Evolutionary conservation across 2,329 filamentous ascomycete genomes (phyloP), one percentile per base, ranked within the genome.

Genomic region (Chaetoscypha palmicola): DNA sequence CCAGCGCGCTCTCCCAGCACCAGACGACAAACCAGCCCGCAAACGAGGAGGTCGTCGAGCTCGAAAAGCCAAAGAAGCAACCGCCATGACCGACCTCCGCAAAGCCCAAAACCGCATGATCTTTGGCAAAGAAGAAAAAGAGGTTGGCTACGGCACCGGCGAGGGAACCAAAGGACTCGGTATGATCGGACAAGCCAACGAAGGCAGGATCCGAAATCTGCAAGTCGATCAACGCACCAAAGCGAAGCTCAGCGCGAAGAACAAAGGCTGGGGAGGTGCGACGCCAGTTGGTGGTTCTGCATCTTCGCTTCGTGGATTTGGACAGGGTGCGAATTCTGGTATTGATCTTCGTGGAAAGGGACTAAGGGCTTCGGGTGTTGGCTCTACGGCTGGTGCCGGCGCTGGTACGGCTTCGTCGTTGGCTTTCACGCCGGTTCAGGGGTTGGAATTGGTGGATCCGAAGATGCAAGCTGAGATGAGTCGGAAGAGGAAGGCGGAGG

Each of bases 21-120:
- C 92, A 0, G 92, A 97, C 61, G 92, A 98, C 66, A 98, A 97
- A 64, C 92, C 89, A 1, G 81, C 86, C 1, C 76, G 90, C 24
- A 98, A 98, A 65, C 85, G 92, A 52, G 92, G 92, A 64, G 92
- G 92, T 40, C 75, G 91, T 43, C 76, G 89, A 53, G 92, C 90
- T 10, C 74, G 92, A 45, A 95, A 95, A 65, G 91, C 91, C 48
- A 98, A 98, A 74, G 92, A 95, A 65, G 90, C 91, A 3, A 87
- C 87, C 5, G 91, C 92, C 48, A 94, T 96, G 88, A 98, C 92
- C 0, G 92, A 98, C 43, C 71, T 98, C 22, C 82, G 90, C 53
- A 96, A 97, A 65, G 89, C 89, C 3, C 92, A 97, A 66, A 98
- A 98, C 68, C 79, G 92, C 42, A 83, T 98, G 77, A 88, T 83